Evolutionary conservation across 2,329 filamentous ascomycete species (phyloP), one percentile per base, ranked within the genome.

Genomic region (Huntiella moniliformis): DNA sequence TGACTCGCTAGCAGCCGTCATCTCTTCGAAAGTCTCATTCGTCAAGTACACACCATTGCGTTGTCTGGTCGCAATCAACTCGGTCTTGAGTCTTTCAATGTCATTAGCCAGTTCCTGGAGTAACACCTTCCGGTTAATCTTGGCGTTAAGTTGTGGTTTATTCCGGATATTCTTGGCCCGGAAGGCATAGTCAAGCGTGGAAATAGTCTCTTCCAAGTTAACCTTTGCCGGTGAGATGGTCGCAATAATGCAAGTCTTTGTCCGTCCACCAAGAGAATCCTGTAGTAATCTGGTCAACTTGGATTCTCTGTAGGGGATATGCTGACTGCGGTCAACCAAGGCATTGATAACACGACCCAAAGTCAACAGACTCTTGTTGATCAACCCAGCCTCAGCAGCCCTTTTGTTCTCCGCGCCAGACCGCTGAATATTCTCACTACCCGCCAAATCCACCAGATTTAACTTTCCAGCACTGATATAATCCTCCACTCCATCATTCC

Each of bases 391-490:
- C 61, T 98, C 91, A 3, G 86, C 78, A 4, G 92, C 92, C 46
- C 92, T 79, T 66, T 98, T 98, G 67, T 98, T 96, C 63, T 96
- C 91, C 1, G 91, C 91, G 34, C 91, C 92, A 53, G 88, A 96
- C 37, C 91, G 77, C 58, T 94, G 86, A 49, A 98, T 96, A 56
- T 96, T 98, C 59, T 98, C 91, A 54, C 88, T 96, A 46, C 91
- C 91, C 31, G 91, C 91, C 63, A 98, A 66, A 69, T 98, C 91
- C 16, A 98, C 91, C 13, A 98, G 67, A 58, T 98, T 98, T 50
- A 98, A 70, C 64, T 98, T 98, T 52, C 91, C 91, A 3, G 83
- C 79, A 57, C 82, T 85, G 42, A 96, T 72, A 56, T 82, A 87
- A 51, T 96, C 88, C 57, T 96, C 87, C 4, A 82, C 83, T 3